Percentiles rank a stretch among this genome's conserved stretches.
Evolutionary conservation across 805 yeast genomes (phyloP).

Genomic region (Wickerhamiella bombiphila): DNA sequence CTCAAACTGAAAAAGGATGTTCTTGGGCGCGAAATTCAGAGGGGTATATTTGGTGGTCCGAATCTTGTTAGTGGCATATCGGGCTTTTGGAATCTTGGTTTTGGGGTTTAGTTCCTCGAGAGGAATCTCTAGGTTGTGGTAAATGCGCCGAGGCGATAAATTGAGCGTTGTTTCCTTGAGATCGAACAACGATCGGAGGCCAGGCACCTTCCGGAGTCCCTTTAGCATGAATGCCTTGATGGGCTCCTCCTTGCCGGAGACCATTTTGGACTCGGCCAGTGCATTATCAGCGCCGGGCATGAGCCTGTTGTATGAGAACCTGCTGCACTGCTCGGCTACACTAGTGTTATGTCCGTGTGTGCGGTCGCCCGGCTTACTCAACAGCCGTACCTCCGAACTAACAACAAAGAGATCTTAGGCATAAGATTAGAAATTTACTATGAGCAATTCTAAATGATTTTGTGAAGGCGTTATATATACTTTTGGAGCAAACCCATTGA

Average conservation of each 20-base stretch:
- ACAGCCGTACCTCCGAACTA: no score
- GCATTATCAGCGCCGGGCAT: no score
- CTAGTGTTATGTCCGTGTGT: no score
- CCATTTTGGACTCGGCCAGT: conserved; percentile 12
- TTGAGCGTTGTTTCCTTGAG: conserved; percentile 11
- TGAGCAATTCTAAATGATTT: no score
- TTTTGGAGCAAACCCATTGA: no score
- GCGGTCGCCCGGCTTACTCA: no score
- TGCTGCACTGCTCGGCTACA: no score
- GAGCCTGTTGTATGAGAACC: no score
- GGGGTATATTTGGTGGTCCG: conserved; percentile 95
- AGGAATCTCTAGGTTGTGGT: conserved; percentile 38
- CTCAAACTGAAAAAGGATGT: conserved; percentile 61
- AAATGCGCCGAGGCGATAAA: conserved; percentile 27
- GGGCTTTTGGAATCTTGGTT: conserved; percentile 40
- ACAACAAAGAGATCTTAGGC: no score
- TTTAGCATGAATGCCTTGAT: conserved; percentile 3
- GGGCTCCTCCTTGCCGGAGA: conserved; percentile 3
- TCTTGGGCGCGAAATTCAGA: conserved; percentile 72
- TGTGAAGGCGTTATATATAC: no score
- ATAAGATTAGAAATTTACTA: no score
- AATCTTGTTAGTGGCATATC: conserved; percentile 79
- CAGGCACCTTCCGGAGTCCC: conserved; percentile 22
- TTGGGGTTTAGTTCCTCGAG: conserved; percentile 36
- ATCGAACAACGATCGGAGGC: conserved; percentile 11